Evolutionary conservation across 345 rosid species (phyloP).

Genomic region (Salix exigua): DNA sequence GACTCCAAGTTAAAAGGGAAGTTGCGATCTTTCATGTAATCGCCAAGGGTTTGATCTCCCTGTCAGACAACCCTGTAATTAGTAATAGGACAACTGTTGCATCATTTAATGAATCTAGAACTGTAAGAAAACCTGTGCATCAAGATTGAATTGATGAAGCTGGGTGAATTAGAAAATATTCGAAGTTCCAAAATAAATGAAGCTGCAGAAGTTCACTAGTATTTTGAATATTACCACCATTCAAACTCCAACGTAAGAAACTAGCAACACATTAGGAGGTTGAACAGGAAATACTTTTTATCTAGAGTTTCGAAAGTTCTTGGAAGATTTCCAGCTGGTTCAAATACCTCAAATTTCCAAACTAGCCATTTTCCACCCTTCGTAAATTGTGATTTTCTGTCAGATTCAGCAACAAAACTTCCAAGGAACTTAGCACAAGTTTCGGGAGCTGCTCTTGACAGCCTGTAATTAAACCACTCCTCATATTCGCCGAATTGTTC

Average conservation of each 20-base stretch:
- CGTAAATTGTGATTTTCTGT: slow-evolving; percentile 52
- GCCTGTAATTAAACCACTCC: slow-evolving; percentile 97
- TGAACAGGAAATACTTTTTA: neutral
- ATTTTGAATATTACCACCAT: neutral
- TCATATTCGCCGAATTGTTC: slow-evolving; percentile 84
- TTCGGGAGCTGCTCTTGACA: slow-evolving; percentile 96
- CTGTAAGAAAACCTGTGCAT: neutral
- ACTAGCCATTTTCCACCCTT: slow-evolving; percentile 97
- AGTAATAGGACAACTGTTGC: slow-evolving; percentile 9
- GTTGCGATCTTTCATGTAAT: slow-evolving; percentile 81
- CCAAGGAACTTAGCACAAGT: slow-evolving; percentile 93
- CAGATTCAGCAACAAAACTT: slow-evolving; percentile 61
- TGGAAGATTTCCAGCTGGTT: slow-evolving; percentile 1
- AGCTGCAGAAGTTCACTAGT: neutral
- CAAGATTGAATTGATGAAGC: neutral
- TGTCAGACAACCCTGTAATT: slow-evolving; percentile 38
- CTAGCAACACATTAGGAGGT: neutral
- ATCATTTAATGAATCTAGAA: slow-evolving; percentile 12
- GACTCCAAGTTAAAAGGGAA: slow-evolving; percentile 86
- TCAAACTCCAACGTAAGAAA: neutral
- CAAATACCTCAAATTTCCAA: slow-evolving; percentile 89
- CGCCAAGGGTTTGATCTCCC: slow-evolving; percentile 85
- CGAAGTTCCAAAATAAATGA: neutral
- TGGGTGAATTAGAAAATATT: slow-evolving; percentile 10
- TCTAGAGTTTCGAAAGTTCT: neutral